phyloP scores from a whole-genome alignment of 1,284 basidiomycete species.

The Papiliotrema laurentii region DNA sequence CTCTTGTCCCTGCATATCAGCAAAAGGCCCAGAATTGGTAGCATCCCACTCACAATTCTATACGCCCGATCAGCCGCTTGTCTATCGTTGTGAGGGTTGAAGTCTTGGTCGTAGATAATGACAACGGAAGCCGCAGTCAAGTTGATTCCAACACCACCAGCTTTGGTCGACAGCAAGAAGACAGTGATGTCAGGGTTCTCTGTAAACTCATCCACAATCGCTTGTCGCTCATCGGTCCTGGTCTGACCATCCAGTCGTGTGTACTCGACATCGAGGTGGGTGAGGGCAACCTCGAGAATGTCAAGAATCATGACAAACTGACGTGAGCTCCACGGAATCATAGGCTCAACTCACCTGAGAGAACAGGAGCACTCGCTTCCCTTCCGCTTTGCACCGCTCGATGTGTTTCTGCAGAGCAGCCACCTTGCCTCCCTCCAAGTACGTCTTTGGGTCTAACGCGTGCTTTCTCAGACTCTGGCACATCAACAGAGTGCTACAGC shows the following conservation, averaged over 20 bases:
- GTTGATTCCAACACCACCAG: conserved; percentile 73
- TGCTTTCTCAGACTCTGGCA: conserved; percentile 71
- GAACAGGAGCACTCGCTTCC: conserved; percentile 85
- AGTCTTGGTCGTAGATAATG: conserved; percentile 97
- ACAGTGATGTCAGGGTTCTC: conserved; percentile 85
- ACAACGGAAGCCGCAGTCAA: conserved; percentile 88
- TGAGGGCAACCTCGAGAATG: conserved; percentile 83
- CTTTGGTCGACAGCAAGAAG: conserved; percentile 93
- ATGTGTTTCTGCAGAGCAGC: conserved; percentile 68
- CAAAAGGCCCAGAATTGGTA: not conserved
- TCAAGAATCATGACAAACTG: conserved; percentile 93
- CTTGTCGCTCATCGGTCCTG: conserved; percentile 87
- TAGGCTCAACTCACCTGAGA: conserved; percentile 62
- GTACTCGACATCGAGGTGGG: conserved; percentile 69
- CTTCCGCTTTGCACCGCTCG: conserved; percentile 62
- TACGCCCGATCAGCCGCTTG: conserved; percentile 98
- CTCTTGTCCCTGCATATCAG: conserved; percentile 37
- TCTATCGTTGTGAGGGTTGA: conserved; percentile 80
- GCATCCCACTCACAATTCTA: conserved; percentile 62
- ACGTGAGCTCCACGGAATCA: not conserved
- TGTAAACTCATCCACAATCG: conserved; percentile 94
- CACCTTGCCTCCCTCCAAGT: conserved; percentile 87
- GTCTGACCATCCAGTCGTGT: conserved; percentile 92
- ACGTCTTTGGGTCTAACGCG: conserved; percentile 68
- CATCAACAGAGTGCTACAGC: conserved; percentile 5